Conservation (phyloP, 2,329 filamentous ascomycete genomes). For the Penicillium decumbens region DNA sequence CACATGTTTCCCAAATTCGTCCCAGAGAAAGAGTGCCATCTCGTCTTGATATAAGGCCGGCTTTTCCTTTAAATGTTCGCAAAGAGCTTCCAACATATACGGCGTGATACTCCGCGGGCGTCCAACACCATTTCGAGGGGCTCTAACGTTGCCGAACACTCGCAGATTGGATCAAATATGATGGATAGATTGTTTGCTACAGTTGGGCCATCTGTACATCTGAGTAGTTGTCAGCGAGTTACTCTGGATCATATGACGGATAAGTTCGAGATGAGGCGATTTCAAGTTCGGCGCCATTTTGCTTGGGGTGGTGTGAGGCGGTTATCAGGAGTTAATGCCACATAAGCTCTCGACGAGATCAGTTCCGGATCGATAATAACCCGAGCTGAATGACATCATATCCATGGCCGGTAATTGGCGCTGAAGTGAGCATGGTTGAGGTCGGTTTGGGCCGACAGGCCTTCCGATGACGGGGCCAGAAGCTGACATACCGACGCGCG, state of each 20-base stretch:
- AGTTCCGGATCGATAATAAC: too few relatives aligned
- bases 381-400: too few relatives aligned
- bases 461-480: too few relatives aligned
- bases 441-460: too few relatives aligned
- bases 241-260: constrained; percentile 18
- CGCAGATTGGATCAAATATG: constrained; percentile 11
- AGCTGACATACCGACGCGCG: too few relatives aligned
- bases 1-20: constrained; percentile 20
- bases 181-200: constrained; percentile 18
- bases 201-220: constrained; percentile 17
- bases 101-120: too few relatives aligned
- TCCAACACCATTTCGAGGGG: not conserved
- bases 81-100: too few relatives aligned
- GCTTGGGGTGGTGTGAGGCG: too few relatives aligned
- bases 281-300: constrained; percentile 5
- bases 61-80: not conserved
- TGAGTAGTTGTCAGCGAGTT: constrained; percentile 11
- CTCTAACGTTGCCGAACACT: constrained; percentile 10
- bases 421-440: too few relatives aligned
- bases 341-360: too few relatives aligned
- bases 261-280: constrained; percentile 2
- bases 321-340: too few relatives aligned
- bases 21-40: constrained; percentile 5
- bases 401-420: too few relatives aligned
- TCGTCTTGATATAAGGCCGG: constrained; percentile 4